A percentile compares a stretch with the other conserved stretches of the same genome.
Evolutionary conservation across 306 rosid genomes (phyloP).

Genomic region (Astragalus glycyphyllos): DNA sequence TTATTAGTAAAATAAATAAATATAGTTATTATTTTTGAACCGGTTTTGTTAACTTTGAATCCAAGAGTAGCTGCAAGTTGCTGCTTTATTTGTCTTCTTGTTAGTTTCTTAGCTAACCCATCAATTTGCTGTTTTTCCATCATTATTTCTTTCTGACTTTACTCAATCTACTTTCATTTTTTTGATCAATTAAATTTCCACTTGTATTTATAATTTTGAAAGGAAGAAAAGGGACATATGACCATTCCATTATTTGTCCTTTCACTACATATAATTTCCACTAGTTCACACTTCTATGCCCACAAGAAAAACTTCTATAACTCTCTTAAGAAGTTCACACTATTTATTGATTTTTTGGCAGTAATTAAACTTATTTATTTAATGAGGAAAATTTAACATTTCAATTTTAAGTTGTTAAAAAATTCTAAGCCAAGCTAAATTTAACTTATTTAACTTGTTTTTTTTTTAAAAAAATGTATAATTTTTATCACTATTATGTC

Average conservation of each 20-base stretch:
- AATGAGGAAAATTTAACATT: too few relatives aligned
- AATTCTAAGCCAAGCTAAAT: too few relatives aligned
- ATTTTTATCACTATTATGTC: too few relatives aligned
- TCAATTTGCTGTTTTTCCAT: conserved; percentile 23
- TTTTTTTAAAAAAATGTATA: too few relatives aligned
- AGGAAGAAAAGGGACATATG: not conserved
- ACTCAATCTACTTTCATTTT: not conserved
- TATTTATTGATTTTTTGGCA: too few relatives aligned
- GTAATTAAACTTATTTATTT: too few relatives aligned
- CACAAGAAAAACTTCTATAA: too few relatives aligned
- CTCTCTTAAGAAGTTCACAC: too few relatives aligned
- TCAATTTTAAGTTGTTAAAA: too few relatives aligned
- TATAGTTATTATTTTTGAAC: not conserved
- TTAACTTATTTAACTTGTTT: too few relatives aligned
- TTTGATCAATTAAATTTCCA: not conserved
- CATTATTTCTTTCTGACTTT: conserved; percentile 14
- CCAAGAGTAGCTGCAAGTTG: conserved; percentile 27
- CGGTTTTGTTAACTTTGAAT: conserved; percentile 3
- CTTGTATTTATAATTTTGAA: conserved; percentile 10
- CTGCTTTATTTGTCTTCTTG: conserved; percentile 24
- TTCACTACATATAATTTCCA: too few relatives aligned
- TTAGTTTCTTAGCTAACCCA: conserved; percentile 22
- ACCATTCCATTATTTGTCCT: not conserved
- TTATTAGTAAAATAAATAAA: too few relatives aligned
- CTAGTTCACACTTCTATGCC: not conserved